These are phyloP conservation scores for Aphanocladium album DNA, from an alignment of 2,329 filamentous ascomycete species.

Conservation along the genomic window DNA sequence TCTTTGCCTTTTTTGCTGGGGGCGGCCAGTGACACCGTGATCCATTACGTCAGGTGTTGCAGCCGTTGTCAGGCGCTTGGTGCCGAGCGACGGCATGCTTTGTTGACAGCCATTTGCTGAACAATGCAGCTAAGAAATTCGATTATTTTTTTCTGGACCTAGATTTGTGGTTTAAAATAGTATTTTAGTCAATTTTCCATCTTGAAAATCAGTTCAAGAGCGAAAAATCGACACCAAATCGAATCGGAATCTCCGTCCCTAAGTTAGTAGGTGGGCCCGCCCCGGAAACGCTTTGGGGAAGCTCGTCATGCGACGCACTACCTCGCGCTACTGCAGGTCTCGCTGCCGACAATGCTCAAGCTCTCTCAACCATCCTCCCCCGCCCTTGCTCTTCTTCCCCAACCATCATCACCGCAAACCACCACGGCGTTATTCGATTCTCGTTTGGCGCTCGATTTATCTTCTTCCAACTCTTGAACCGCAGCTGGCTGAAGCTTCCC, in stretches of 20 bases:
- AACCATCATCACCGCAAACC: neutral
- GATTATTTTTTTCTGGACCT: no score
- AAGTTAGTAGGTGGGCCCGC: neutral
- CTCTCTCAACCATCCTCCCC: neutral
- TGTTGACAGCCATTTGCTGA: no score
- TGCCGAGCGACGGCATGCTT: neutral
- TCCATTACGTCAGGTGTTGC: conserved; percentile 9
- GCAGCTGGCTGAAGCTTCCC: conserved; percentile 2
- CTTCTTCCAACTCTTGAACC: no score
- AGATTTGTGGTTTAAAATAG: no score
- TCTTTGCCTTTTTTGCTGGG: neutral
- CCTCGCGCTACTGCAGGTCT: neutral
- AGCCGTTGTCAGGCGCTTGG: neutral
- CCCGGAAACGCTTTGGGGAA: conserved; percentile 5
- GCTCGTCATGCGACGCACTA: neutral
- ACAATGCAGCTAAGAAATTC: no score
- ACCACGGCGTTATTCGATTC: neutral
- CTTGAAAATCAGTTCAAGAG: no score
- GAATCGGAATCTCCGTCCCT: neutral
- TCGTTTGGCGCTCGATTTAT: neutral
- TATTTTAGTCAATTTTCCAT: no score
- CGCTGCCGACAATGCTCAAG: neutral
- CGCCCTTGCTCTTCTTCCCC: neutral
- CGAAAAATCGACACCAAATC: no score
- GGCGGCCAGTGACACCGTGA: neutral